Percentiles rank a stretch among this genome's conserved stretches.
Evolutionary conservation across 116 monocot genomes (phyloP).

Genomic region (Trichopus zeylanicus): DNA sequence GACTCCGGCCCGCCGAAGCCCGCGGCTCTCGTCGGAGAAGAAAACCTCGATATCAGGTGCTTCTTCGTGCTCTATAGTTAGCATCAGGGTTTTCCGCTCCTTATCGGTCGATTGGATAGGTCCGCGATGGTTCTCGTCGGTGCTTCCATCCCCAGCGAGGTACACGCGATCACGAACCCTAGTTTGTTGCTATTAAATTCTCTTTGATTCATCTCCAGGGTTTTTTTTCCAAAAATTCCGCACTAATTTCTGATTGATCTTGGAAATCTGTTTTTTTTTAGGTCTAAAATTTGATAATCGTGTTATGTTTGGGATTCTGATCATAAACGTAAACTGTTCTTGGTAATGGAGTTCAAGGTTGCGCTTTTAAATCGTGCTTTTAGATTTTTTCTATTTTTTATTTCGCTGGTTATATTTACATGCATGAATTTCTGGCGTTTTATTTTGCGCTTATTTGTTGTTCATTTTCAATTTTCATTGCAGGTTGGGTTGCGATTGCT

Average conservation of each 20-base stretch:
- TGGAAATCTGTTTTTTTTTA: neutral
- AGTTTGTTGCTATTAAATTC: neutral
- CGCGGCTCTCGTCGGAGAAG: no score
- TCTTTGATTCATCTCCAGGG: neutral
- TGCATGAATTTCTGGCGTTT: no score
- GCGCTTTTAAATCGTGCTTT: no score
- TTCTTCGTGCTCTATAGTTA: no score
- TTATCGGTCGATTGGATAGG: no score
- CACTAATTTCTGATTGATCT: neutral
- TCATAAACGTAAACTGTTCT: no score
- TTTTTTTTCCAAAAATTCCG: neutral
- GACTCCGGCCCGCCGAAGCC: no score
- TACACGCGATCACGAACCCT: neutral
- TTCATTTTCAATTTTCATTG: neutral
- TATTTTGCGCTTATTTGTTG: no score
- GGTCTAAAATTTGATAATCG: neutral
- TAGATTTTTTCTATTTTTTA: neutral
- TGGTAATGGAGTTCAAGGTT: no score
- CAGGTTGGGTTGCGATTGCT: conserved; percentile 87
- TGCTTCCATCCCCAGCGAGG: conserved; percentile 24
- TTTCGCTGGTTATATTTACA: neutral
- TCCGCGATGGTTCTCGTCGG: conserved; percentile 22
- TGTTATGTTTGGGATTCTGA: no score
- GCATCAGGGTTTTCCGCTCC: no score
- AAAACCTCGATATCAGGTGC: no score